A percentile compares a stretch with the other conserved stretches of the same genome.
Evolutionary conservation across 208 protist genomes (phyloP).

Genomic region (Trypanosoma grayi): DNA sequence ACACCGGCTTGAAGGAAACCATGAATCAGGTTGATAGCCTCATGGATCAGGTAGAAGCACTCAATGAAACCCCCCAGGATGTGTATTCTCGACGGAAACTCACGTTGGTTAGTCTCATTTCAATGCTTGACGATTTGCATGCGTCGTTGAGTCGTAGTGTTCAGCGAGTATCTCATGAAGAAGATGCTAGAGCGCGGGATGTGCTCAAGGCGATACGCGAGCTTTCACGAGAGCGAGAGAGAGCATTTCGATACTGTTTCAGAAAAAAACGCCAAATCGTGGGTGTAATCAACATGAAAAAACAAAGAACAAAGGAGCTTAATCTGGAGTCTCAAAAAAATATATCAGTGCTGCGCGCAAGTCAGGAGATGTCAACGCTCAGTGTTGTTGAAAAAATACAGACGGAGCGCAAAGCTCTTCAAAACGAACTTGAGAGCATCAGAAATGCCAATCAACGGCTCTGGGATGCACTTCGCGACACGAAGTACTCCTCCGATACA

Average conservation of each 20-base stretch:
- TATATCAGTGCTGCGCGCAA: conserved; percentile 35
- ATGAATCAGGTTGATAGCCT: conserved; percentile 44
- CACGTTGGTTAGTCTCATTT: conserved; percentile 61
- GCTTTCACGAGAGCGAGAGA: conserved; percentile 71
- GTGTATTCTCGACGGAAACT: conserved; percentile 51
- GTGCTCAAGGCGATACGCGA: conserved; percentile 74
- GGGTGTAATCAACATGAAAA: conserved; percentile 68
- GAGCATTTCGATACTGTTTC: conserved; percentile 46
- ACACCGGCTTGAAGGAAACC: conserved; percentile 40
- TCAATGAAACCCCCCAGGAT: conserved; percentile 33
- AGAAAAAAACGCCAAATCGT: conserved; percentile 69
- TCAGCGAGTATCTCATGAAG: conserved; percentile 33
- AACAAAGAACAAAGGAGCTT: conserved; percentile 59
- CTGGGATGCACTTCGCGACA: conserved; percentile 44
- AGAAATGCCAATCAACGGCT: conserved; percentile 56
- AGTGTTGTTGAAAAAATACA: conserved; percentile 63
- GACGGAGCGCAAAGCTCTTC: conserved; percentile 48
- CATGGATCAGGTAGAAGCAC: conserved; percentile 36
- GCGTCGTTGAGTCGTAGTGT: conserved; percentile 60
- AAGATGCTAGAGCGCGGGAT: conserved; percentile 59
- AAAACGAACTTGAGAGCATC: conserved; percentile 60
- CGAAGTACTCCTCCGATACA: conserved; percentile 41
- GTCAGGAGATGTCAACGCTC: conserved; percentile 45
- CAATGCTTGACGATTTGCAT: conserved; percentile 78
- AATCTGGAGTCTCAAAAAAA: conserved; percentile 55